Evolutionary conservation across 371 early-diverging fungal genomes (phyloP), one percentile per base, ranked within the genome.

Genomic region (Mucor saturninus): DNA sequence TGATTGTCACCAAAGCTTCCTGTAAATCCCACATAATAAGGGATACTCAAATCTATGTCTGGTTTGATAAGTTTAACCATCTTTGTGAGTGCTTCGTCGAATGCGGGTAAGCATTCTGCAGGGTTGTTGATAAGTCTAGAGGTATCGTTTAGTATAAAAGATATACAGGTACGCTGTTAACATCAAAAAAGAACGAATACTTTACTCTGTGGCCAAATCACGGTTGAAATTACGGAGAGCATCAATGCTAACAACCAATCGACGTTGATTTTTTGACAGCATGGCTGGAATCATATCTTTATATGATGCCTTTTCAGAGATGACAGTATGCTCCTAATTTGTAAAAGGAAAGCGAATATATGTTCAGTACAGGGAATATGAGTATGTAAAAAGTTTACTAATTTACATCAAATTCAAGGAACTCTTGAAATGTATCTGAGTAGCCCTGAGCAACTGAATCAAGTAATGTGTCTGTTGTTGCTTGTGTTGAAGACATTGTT

Each of bases 1-100:
- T 91, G 86, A 64, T 95, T 80, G 37, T 91, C 92, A 42, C 98
- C 99, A 80, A 99, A 97, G 38, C 95, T 89, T 7, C 99, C 99
- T 45, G 89, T 85, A 61, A 99, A 86, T 29, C 99, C 99, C 38
- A 96, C 80, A 53, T 91, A 83, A 38, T 86, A 91, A n/a, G 73
- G 79, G 11, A 68, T 67, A 9, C 83, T 76, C 1, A 8, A 29
- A 32, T 49, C 39, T 9, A 10, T 5, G 5, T 49, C 51, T 2
- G 50, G 38, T 1, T 28, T 38, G 11, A 71, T 50, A 1, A 77
- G 64, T 11, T 70, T 64, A 21, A 81, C 86, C n/a, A 89, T 72
- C 26, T 89, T 80, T 60, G 80, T 86, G 39, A 94, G 77, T 2
- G 96, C 96, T 42, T 83, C 77, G 56, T 95, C 94, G 53, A 97